Conservation (phyloP, 768 basidiomycete species). For the Termitomyces sp. region DNA sequence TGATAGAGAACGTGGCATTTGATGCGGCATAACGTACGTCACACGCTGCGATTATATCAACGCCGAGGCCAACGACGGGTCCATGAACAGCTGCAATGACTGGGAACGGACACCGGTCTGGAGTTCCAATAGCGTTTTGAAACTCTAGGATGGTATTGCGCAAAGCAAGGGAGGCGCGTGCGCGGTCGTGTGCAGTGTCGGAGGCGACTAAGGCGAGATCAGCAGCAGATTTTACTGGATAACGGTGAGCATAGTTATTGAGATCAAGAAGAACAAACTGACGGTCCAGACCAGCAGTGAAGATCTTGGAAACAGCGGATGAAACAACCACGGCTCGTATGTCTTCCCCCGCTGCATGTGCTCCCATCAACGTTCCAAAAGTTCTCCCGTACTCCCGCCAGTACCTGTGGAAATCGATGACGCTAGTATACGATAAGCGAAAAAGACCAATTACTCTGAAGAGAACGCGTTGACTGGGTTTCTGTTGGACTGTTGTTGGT, state of each 20-base stretch:
- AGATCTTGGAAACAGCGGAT: conserved; percentile 64
- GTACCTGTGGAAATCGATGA: conserved; percentile 38
- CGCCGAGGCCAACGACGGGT: conserved; percentile 64
- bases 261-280: conserved; percentile 14
- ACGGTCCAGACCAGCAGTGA: conserved; percentile 85
- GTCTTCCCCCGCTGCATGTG: conserved; percentile 29
- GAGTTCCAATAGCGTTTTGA: conserved; percentile 65
- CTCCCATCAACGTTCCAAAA: conserved; percentile 51
- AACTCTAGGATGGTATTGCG: conserved; percentile 50
- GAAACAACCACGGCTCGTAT: conserved; percentile 72
- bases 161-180: conserved; percentile 44
- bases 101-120: conserved; percentile 67
- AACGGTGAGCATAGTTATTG: neutral
- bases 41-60: conserved; percentile 72
- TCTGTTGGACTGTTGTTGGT: conserved; percentile 24
- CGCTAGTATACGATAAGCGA: neutral
- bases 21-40: conserved; percentile 75
- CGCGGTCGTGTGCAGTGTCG: conserved; percentile 36
- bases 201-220: conserved; percentile 18
- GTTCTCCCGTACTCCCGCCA: conserved; percentile 66
- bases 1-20: conserved; percentile 63
- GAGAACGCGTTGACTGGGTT: conserved; percentile 66
- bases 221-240: conserved; percentile 28
- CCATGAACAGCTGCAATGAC: conserved; percentile 84
- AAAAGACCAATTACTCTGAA: conserved; percentile 30